These are phyloP conservation scores for Fomitopsis palustris DNA, from an alignment of 1,284 basidiomycete species.

Conservation along the genomic window DNA sequence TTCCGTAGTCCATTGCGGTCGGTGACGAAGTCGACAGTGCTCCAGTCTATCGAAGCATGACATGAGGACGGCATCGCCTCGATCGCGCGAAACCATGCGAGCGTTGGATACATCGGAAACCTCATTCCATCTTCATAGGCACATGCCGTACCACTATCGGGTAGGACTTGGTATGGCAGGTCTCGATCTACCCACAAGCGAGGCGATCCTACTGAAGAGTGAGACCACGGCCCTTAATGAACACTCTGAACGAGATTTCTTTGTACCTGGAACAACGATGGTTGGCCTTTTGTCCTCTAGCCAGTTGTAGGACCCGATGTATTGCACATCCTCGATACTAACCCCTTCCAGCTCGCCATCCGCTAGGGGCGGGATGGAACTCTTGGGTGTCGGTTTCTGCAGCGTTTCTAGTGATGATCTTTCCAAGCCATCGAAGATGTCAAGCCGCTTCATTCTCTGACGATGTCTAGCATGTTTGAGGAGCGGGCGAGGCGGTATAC, in stretches of 20 bases:
- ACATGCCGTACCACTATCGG: slow-evolving; percentile 42
- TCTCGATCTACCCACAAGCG: slow-evolving; percentile 43
- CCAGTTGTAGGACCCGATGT: slow-evolving; percentile 58
- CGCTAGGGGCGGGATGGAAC: no score
- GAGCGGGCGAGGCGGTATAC: no score
- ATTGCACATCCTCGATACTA: slow-evolving; percentile 31
- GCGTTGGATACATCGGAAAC: slow-evolving; percentile 36
- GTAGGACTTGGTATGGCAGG: slow-evolving; percentile 42
- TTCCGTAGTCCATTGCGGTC: slow-evolving; percentile 57
- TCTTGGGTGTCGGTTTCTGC: background rate
- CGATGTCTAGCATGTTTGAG: background rate
- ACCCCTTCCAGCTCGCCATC: background rate
- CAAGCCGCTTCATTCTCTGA: background rate
- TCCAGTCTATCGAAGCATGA: slow-evolving; percentile 38
- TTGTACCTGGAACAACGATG: slow-evolving; percentile 51
- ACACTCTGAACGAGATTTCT: background rate
- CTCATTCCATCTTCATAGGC: slow-evolving; percentile 50
- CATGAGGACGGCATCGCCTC: slow-evolving; percentile 34
- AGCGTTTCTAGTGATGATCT: background rate
- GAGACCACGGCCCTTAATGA: background rate
- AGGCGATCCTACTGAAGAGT: slow-evolving; percentile 41
- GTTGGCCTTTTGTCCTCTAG: slow-evolving; percentile 36
- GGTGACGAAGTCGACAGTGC: slow-evolving; percentile 48
- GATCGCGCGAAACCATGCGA: slow-evolving; percentile 48
- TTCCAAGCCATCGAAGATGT: background rate